Conservation (phyloP, 805 yeast genomes). For the Saccharomyces kudriavzevii region DNA sequence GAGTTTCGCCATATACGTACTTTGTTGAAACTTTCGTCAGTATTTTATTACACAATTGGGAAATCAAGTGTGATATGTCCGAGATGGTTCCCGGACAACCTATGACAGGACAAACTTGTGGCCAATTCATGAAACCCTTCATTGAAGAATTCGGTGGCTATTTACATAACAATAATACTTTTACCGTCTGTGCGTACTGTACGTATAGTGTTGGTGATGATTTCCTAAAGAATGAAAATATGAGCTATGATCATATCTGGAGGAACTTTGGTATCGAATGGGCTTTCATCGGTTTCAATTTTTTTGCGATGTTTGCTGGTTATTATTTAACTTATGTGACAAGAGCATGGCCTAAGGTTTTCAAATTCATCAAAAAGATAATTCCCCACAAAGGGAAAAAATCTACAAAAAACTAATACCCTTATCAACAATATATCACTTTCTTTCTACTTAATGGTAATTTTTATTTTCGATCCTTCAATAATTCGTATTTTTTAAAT, state of each 20-base stretch:
- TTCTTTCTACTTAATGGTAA: neutral
- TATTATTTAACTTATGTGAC: conserved; percentile 17
- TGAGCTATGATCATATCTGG: conserved; percentile 44
- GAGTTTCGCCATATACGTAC: conserved; percentile 57
- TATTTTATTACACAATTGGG: conserved; percentile 41
- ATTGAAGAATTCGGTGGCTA: conserved; percentile 44
- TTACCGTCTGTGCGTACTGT: conserved; percentile 37
- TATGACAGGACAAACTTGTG: conserved; percentile 55
- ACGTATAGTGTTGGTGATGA: conserved; percentile 33
- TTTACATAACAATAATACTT: conserved; percentile 40
- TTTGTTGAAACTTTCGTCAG: conserved; percentile 46
- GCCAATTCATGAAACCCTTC: conserved; percentile 40
- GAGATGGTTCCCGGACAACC: conserved; percentile 49
- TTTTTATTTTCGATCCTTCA: neutral
- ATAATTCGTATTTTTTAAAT: no score
- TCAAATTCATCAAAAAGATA: neutral
- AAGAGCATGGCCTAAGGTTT: conserved; percentile 14
- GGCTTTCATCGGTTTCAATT: conserved; percentile 45
- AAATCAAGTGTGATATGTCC: conserved; percentile 39
- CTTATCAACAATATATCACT: neutral
- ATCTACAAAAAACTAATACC: neutral
- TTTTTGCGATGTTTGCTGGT: conserved; percentile 28
- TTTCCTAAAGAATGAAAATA: conserved; percentile 33
- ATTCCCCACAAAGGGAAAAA: neutral
- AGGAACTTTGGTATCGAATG: conserved; percentile 52